These are phyloP conservation scores for Tremellales sp. DNA, from an alignment of 1,284 basidiomycete genomes.

Conservation along the genomic window DNA sequence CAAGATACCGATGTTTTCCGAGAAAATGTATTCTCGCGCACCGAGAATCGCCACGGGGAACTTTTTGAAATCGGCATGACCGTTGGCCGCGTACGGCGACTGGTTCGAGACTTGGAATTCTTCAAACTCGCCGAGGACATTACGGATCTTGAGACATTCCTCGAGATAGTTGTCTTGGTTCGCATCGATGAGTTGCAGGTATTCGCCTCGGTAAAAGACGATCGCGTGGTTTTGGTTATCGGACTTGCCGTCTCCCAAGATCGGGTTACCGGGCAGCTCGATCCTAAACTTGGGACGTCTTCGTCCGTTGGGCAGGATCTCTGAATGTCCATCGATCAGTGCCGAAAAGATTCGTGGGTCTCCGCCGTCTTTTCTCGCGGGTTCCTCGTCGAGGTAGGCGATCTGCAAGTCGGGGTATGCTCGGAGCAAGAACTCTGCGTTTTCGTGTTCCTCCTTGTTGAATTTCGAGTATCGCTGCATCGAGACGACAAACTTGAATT, in stretches of 20 bases:
- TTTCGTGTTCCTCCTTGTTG: slow-evolving; percentile 99
- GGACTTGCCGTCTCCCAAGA: slow-evolving; percentile 97
- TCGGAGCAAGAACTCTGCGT: slow-evolving; percentile 94
- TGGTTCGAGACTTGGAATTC: slow-evolving; percentile 76
- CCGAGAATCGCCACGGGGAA: slow-evolving; percentile 95
- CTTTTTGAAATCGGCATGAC: slow-evolving; percentile 78
- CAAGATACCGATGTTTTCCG: slow-evolving; percentile 98
- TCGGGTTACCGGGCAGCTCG: slow-evolving; percentile 97
- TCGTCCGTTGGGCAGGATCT: slow-evolving; percentile 83
- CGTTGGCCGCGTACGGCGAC: slow-evolving; percentile 87
- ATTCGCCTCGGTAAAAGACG: slow-evolving; percentile 98
- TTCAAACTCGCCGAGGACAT: slow-evolving; percentile 97
- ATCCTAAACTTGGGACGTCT: slow-evolving; percentile 96
- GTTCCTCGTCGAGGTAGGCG: slow-evolving; percentile 96
- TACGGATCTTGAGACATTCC: slow-evolving; percentile 98
- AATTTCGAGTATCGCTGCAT: slow-evolving; percentile 99
- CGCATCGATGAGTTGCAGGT: slow-evolving; percentile 97
- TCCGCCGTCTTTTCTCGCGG: slow-evolving; percentile 86
- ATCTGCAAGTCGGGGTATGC: slow-evolving; percentile 99
- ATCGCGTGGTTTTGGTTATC: slow-evolving; percentile 99
- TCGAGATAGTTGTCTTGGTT: slow-evolving; percentile 99
- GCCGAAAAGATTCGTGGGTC: slow-evolving; percentile 94
- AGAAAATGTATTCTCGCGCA: slow-evolving; percentile 99
- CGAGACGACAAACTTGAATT: slow-evolving; percentile 99
- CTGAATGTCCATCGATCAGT: slow-evolving; percentile 95